Conservation (phyloP, 225 moss, liverwort and hornwort species). For the Physcomitrium patens region DNA sequence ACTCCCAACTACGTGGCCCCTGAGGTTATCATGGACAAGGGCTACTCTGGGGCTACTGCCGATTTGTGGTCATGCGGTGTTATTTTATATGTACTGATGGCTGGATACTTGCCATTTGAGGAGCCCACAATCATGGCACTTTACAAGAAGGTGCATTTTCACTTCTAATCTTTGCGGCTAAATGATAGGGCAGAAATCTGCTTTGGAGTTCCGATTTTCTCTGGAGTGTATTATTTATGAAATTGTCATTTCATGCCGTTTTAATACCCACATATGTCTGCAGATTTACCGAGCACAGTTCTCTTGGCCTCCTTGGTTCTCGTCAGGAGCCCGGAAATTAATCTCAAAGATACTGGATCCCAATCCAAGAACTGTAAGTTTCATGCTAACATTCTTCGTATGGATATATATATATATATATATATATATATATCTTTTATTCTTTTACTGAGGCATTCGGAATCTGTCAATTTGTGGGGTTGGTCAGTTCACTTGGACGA, state of each 20-base stretch:
- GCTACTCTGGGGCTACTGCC: slow-evolving; percentile 60
- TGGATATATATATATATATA: no score
- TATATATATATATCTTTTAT: no score
- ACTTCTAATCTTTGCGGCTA: background rate
- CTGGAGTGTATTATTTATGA: background rate
- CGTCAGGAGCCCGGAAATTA: slow-evolving; percentile 74
- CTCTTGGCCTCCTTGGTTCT: slow-evolving; percentile 89
- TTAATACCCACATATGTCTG: slow-evolving; percentile 13
- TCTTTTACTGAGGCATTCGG: no score
- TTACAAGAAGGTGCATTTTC: slow-evolving; percentile 51
- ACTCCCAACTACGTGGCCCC: slow-evolving; percentile 69
- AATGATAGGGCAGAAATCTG: background rate
- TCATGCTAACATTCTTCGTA: background rate
- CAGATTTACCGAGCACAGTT: slow-evolving; percentile 95
- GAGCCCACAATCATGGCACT: slow-evolving; percentile 55
- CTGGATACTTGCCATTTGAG: slow-evolving; percentile 61
- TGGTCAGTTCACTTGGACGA: no score
- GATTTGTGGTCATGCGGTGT: slow-evolving; percentile 74
- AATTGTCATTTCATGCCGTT: background rate
- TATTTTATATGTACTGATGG: slow-evolving; percentile 57
- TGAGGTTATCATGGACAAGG: slow-evolving; percentile 66
- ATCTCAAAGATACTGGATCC: slow-evolving; percentile 89
- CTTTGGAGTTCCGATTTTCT: background rate
- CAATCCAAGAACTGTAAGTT: slow-evolving; percentile 84
- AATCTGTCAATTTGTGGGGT: no score